A percentile compares a stretch with the other conserved stretches of the same genome.
Evolutionary conservation across 495 filamentous ascomycete genomes (phyloP).

Genomic region (Melanomma pulvis-pyrius): DNA sequence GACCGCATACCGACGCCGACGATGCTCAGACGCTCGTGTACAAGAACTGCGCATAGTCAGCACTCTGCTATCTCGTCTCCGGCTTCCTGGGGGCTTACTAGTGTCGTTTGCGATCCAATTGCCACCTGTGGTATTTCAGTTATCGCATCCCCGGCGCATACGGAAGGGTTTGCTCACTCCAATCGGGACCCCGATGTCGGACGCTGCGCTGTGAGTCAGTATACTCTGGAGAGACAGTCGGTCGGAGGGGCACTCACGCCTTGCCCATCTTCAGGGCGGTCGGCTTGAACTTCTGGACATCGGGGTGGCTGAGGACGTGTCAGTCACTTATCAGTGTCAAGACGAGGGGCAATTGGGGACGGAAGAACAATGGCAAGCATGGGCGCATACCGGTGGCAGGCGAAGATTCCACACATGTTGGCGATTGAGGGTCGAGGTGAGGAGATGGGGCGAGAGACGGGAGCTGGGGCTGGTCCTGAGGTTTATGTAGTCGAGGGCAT

Average conservation of each 20-base stretch:
- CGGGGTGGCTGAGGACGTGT: slow-evolving; percentile 72
- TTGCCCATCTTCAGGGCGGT: slow-evolving; percentile 95
- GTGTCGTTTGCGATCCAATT: slow-evolving; percentile 87
- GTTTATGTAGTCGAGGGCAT: slow-evolving; percentile 33
- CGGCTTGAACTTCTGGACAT: slow-evolving; percentile 95
- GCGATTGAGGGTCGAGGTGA: slow-evolving; percentile 8
- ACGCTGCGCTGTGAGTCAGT: slow-evolving; percentile 58
- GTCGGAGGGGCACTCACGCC: slow-evolving; percentile 63
- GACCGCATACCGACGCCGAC: slow-evolving; percentile 83
- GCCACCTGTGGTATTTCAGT: slow-evolving; percentile 65
- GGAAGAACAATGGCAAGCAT: not conserved
- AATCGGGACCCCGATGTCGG: slow-evolving; percentile 96
- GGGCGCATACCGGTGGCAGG: slow-evolving; percentile 77
- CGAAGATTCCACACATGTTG: slow-evolving; percentile 77
- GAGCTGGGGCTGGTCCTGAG: not conserved
- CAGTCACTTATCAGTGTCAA: slow-evolving; percentile 39
- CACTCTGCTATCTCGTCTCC: slow-evolving; percentile 1
- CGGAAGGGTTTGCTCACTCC: slow-evolving; percentile 69
- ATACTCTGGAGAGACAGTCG: not conserved
- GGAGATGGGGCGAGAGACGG: not conserved
- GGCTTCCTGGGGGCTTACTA: slow-evolving; percentile 58
- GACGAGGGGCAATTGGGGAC: slow-evolving; percentile 38
- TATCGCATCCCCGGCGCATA: slow-evolving; percentile 21
- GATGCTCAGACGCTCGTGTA: slow-evolving; percentile 95
- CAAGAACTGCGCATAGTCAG: slow-evolving; percentile 70